Base-by-base conservation (phyloP, 306 rosid genomes). In the Prunus dulcis region DNA sequence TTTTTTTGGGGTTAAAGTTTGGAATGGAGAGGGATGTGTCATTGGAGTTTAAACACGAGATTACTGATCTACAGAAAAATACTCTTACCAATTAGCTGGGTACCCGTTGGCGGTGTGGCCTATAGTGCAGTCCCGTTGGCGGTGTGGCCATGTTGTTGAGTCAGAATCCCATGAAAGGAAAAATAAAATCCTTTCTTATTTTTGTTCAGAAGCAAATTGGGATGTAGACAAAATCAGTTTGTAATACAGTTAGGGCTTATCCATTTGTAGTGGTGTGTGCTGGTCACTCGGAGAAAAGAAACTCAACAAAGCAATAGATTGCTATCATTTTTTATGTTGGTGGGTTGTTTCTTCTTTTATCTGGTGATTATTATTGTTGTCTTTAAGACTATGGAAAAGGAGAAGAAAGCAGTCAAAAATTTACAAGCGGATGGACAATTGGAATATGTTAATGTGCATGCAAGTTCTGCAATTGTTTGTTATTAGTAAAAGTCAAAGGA, bases 51-150 rank as follows among this genome's bases (percentile, higher is more conserved):
- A 0, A 38, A 38, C 2, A 38, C 9, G 9, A 38, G 9, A 38
- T 38, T 1, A 34, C 2, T 34, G 0, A 38, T 38, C 2, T 38
- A 4, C 43, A 6, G 2, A 38, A 2, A 38, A 7, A 38, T 38
- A 1, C 43, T 7, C 43, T 38, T 38, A 38, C 2, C 9, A 38
- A 1, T 38, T 6, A 38, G 9, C 9, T 1, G 1, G 43, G 43
- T 38, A 7, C 43, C 43, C 2, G 9, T 6, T 6, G 43, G 43
- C 2, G 2, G 64, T 50, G 73, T 25, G 63, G n/a, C 27, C 10
- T 14, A 1, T 66, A 73, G 79, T 77, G 76, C 76, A 58, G 57
- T 77, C 82, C 82, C 22, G 52, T 69, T 25, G 61, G n/a, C n/a
- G n/a, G n/a, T 1, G 43, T 17, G 45, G 53, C n/a, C 68, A n/a